Evolutionary conservation across 2,329 filamentous ascomycete species (phyloP).

Genomic region (Amesomyces nigricolor): DNA sequence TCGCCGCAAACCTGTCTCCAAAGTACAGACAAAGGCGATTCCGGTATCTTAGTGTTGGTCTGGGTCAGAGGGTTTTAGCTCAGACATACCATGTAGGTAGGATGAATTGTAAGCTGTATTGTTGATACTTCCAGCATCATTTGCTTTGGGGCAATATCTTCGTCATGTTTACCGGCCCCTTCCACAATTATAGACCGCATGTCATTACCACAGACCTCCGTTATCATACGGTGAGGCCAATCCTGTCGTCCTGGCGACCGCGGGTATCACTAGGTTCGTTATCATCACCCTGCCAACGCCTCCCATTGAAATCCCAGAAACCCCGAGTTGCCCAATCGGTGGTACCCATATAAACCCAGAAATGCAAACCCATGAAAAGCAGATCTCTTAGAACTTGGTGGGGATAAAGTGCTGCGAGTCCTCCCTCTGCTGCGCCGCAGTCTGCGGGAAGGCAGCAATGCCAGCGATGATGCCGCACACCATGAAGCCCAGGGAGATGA

Average conservation of each 20-base stretch:
- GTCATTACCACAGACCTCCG: neutral
- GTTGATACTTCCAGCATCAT: no score
- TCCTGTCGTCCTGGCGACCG: neutral
- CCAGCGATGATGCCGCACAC: conserved; percentile 67
- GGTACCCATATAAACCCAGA: neutral
- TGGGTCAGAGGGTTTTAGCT: no score
- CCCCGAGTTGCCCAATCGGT: neutral
- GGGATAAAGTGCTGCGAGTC: conserved; percentile 49
- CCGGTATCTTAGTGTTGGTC: neutral
- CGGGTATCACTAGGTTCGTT: conserved; percentile 16
- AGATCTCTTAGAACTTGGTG: conserved; percentile 20
- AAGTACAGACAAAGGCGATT: neutral
- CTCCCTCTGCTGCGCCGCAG: conserved; percentile 60
- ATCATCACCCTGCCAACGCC: conserved; percentile 10
- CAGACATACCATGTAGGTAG: no score
- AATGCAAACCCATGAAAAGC: neutral
- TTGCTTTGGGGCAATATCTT: neutral
- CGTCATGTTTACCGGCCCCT: neutral
- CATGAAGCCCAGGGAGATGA: conserved; percentile 69
- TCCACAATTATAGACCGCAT: neutral
- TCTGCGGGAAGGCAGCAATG: conserved; percentile 69
- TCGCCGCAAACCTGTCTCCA: no score
- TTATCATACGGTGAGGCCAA: neutral
- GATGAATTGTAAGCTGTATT: no score
- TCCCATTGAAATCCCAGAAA: conserved; percentile 2